Evolutionary conservation across 768 basidiomycete species (phyloP).

Genomic region (Podaxis sp.): DNA sequence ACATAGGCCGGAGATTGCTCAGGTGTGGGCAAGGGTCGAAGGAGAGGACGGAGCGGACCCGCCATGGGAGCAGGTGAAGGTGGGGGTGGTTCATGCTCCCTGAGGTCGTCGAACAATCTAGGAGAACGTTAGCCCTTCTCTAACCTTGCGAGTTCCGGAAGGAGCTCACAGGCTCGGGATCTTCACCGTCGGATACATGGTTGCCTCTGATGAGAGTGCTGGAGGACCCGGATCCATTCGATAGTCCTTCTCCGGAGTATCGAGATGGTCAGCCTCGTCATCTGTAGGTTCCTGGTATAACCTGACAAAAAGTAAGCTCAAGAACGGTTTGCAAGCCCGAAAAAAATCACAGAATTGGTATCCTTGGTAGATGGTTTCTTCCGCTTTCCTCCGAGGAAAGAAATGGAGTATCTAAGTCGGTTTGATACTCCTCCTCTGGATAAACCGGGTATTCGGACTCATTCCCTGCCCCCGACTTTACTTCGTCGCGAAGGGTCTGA

Average conservation of each 20-base stretch:
- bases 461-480: constrained; percentile 38
- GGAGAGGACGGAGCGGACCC: constrained; percentile 44
- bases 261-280: not conserved
- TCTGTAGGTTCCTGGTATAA: constrained; percentile 7
- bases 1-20: constrained; percentile 39
- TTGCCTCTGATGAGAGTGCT: not conserved
- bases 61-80: constrained; percentile 26
- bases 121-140: constrained; percentile 18
- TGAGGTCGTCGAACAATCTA: constrained; percentile 44
- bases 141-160: not conserved
- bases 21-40: constrained; percentile 45
- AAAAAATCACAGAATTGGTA: constrained; percentile 7
- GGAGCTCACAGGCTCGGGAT: not conserved
- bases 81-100: constrained; percentile 26
- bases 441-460: constrained; percentile 40
- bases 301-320: not conserved
- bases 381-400: not conserved
- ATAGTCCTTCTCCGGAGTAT: not conserved
- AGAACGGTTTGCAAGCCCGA: no score
- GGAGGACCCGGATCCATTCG: not conserved
- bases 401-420: constrained; percentile 3
- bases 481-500: constrained; percentile 32
- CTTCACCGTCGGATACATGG: not conserved
- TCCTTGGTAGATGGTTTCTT: not conserved
- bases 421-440: constrained; percentile 29